Evolutionary conservation across 192 early-diverging fungal species (phyloP), one percentile per base, ranked within the genome.

Genomic region (Gamsiella multidivaricata): DNA sequence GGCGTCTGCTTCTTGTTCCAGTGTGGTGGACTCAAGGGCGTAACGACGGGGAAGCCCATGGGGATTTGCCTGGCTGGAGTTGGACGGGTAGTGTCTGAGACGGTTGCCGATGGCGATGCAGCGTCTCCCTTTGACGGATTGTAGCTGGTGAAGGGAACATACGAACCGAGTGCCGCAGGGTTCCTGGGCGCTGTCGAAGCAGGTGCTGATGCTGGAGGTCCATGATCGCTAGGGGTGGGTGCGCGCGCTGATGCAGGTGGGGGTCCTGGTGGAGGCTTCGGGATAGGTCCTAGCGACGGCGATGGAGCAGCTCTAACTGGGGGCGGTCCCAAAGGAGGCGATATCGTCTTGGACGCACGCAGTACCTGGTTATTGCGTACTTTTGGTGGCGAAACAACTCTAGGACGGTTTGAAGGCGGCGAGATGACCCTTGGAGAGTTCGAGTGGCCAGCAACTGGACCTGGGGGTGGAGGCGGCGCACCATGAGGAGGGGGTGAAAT

Each of bases 11-110:
- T 51, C 43, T 62, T 61, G 32, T 26, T 53, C 64, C 64, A 76
- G 20, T 67, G 72, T 5, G 65, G 65, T 9, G 73, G 73, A 14
- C 53, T 76, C 25, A 76, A 29, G 7, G 73, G 73, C 17, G 73
- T 76, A 2, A 76, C 73, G 1, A 76, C 64, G 8, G 73, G 73
- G 60, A 76, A 76, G 5, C 65, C 59, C 65, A 76, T 76, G 3
- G 73, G 73, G n/a, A 76, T 68, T 33, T 68, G 64, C n/a, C 73
- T 31, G 7, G 73, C 73, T 12, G 73, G 73, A 8, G 64, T 76
- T 11, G 73, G 73, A 10, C 73, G 57, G 0, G 57, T 61, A 8
- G 71, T 66, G 1, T 75, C 70, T 11, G 55, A 23, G 25, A 45
- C 37, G 18, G 43, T 29, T 11, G 37, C 26, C 17, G 36, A 26